Conservation (phyloP, 345 rosid species). For the Cochlearia excelsa region DNA sequence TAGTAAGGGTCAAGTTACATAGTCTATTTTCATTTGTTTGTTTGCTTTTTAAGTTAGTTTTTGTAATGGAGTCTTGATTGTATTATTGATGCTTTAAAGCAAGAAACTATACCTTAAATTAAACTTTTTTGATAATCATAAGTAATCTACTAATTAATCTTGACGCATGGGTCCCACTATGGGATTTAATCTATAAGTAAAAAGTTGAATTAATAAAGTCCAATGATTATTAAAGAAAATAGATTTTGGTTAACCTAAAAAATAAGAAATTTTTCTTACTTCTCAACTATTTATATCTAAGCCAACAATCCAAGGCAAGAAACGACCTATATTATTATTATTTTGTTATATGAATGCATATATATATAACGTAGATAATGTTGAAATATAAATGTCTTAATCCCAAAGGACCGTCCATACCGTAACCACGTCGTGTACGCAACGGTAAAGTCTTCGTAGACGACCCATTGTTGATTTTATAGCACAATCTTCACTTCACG, state of each 20-base stretch:
- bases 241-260: slow-evolving; percentile 17
- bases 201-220: not conserved
- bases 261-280: not conserved
- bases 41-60: slow-evolving; percentile 28
- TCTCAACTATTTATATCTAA: slow-evolving; percentile 8
- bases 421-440: slow-evolving; percentile 31
- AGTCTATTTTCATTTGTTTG: not conserved
- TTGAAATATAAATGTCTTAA: slow-evolving; percentile 17
- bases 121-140: slow-evolving; percentile 15
- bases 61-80: slow-evolving; percentile 9
- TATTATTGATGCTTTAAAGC: slow-evolving; percentile 25
- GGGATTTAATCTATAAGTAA: not conserved
- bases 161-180: slow-evolving; percentile 11
- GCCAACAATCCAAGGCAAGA: slow-evolving; percentile 15
- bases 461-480: too few relatives aligned
- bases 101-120: slow-evolving; percentile 30
- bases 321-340: not conserved
- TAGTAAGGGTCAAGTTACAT: slow-evolving; percentile 27
- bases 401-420: slow-evolving; percentile 19
- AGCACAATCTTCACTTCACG: too few relatives aligned
- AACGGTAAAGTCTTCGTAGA: slow-evolving; percentile 11
- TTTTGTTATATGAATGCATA: not conserved
- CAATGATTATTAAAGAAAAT: not conserved
- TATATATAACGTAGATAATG: slow-evolving; percentile 5
- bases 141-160: slow-evolving; percentile 20